Base-by-base conservation (phyloP, 2,329 filamentous ascomycete genomes). In the Apiospora sp. region DNA sequence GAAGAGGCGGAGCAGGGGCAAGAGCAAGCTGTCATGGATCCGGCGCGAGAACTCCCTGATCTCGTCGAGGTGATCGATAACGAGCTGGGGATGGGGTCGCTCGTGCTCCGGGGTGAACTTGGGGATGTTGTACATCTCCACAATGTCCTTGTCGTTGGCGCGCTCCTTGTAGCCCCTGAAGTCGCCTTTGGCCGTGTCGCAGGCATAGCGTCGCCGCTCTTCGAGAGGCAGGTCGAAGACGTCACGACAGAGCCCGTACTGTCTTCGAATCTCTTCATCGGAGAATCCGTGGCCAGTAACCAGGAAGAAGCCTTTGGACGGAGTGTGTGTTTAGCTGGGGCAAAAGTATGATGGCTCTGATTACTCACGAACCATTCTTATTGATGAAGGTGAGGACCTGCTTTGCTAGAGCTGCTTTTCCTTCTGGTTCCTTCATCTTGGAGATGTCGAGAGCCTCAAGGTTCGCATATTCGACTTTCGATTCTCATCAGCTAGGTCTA, bases 371-470 rank as follows among this genome's bases (percentile, higher is more conserved):
- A 78, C 75, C 77, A 58, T 78, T 78, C 34, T 75, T 76, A 51
- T 77, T 76, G 72, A 78, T 78, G 73, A 78, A 78, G 8, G 37
- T 44, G n/a, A 78, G 68, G 19, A 78, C 75, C 54, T 78, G 76
- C 44, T 76, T 70, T 6, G 76, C 76, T 30, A 77, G 48, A 7
- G 71, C 74, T 64, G 77, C 64, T 44, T 77, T 77, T 22, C 77
- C 76, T 30, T 74, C 75, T 49, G 73, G 72, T 54, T 75, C 69
- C 37, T 75, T 67, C 14, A 77, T 51, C 71, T 75, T 77, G 0
- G 76, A 78, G 16, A 78, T 76, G 46, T 78, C 76, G 14, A 78
- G 75, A 8, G 76, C 77, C 71, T 78, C 76, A 30, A 78, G 69
- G 7, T 77, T 75, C 2, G 75, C 75, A 71, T 76, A 78, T 64